Base-by-base conservation (phyloP, 202 grass and related monocot genomes). In the Tripidium arundinaceum region DNA sequence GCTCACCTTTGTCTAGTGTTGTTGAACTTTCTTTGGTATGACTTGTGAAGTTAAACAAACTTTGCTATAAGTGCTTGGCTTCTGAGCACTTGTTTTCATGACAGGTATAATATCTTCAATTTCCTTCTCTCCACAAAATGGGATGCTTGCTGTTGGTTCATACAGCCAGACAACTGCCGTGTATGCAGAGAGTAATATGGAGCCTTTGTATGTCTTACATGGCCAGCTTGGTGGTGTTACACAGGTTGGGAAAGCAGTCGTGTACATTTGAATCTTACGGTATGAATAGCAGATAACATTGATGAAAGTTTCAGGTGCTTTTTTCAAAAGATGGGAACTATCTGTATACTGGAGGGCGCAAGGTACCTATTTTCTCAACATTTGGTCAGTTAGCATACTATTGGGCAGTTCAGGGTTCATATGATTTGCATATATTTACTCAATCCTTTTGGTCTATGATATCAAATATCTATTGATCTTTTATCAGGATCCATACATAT, bases 321-420 rank as follows among this genome's bases (percentile, higher is more conserved):
- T 98, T 98, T 74, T 95, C 90, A 0, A 95, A 98, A 91, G 95
- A 98, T 86, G 95, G 92, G 58, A 90, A 93, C 68, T 95, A 95
- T 86, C 60, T 98, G 52, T 98, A 95, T 81, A 95, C 92, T 64
- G 92, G 92, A 88, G 96, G 96, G 64, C 83, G 92, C 74, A 98
- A 98, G 96, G 96, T 98, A 87, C 49, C 79, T 85, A 22, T 57
- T 72, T 78, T 54, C 9, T n/a, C 38, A 42, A 59, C 24, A 58
- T 77, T 39, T 81, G 29, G 62, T 85, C 66, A 49, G 39, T 21
- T 89, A 24, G 25, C 40, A 29, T 37, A 26, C 8, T 79, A 40
- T 40, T 19, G 16, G 4, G 68, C 68, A 77, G 26, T 68, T 85
- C 46, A 84, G 85, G 33, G 22, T 37, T 58, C 43, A 54, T 49